phyloP scores from a whole-genome alignment of 306 rosid genomes.

The Quercus agrifolia region DNA sequence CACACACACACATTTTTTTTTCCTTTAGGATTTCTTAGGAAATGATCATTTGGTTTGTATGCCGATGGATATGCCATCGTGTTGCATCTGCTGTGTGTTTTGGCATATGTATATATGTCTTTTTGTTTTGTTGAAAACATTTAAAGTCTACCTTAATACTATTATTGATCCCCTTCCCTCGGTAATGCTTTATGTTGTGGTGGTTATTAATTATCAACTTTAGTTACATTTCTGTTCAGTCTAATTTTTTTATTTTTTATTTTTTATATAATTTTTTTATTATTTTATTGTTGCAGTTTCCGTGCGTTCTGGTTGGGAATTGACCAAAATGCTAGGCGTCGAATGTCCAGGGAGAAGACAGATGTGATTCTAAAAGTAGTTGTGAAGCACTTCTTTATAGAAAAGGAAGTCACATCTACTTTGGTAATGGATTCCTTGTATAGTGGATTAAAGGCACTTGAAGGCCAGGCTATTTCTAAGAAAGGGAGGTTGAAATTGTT shows the following conservation, averaged over 20 bases:
- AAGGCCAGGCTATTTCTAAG: slow-evolving; percentile 71
- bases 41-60: background rate
- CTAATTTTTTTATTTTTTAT: slow-evolving; percentile 13
- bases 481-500: slow-evolving; percentile 55
- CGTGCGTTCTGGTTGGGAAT: slow-evolving; percentile 89
- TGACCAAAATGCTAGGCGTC: slow-evolving; percentile 82
- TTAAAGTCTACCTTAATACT: background rate
- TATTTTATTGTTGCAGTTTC: slow-evolving; percentile 50
- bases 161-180: background rate
- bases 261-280: background rate
- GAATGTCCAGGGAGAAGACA: slow-evolving; percentile 91
- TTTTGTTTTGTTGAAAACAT: background rate
- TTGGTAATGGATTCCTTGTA: slow-evolving; percentile 96
- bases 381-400: slow-evolving; percentile 90
- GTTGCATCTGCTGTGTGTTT: background rate
- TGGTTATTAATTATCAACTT: background rate
- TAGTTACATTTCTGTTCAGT: background rate
- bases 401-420: slow-evolving; percentile 98
- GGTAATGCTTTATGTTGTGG: background rate
- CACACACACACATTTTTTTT: background rate
- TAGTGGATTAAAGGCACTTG: slow-evolving; percentile 98
- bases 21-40: background rate
- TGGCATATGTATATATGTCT: background rate
- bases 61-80: background rate
- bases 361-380: slow-evolving; percentile 85